phyloP scores from a whole-genome alignment of 305 asterid genomes.

The Fraxinus xanthoxyloides region DNA sequence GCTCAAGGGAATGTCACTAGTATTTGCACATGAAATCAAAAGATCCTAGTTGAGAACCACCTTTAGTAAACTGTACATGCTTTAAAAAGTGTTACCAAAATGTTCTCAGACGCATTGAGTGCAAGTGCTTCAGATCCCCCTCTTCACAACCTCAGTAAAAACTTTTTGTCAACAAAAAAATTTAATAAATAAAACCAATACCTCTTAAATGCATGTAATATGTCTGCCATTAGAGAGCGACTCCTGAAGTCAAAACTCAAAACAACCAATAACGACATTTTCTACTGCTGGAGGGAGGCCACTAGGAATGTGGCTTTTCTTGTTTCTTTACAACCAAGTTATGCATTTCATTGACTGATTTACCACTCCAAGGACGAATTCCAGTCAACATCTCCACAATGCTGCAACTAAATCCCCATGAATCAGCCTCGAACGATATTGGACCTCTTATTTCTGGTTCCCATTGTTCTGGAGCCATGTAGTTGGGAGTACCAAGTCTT shows the following conservation, averaged over 20 bases:
- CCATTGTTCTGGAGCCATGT: slow-evolving; percentile 84
- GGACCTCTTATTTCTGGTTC: slow-evolving; percentile 66
- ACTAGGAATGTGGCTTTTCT: slow-evolving; percentile 58
- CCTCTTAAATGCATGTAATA: slow-evolving; percentile 58
- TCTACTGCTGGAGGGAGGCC: slow-evolving; percentile 55
- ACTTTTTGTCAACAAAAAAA: not conserved
- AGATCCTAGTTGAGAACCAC: not conserved
- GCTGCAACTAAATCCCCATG: slow-evolving; percentile 73
- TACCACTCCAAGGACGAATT: slow-evolving; percentile 52
- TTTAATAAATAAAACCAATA: slow-evolving; percentile 1
- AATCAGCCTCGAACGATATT: slow-evolving; percentile 54
- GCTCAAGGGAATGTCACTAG: not conserved
- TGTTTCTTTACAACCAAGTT: slow-evolving; percentile 39
- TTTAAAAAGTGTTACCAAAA: not conserved
- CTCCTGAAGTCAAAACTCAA: slow-evolving; percentile 57
- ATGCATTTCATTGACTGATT: slow-evolving; percentile 43
- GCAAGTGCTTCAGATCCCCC: not conserved
- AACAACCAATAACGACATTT: slow-evolving; percentile 51
- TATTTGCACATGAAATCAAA: not conserved
- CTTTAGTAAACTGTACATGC: not conserved
- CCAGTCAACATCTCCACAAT: slow-evolving; percentile 66
- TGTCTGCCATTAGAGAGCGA: slow-evolving; percentile 57
- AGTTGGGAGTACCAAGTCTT: slow-evolving; percentile 60
- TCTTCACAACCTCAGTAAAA: not conserved
- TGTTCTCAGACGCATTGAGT: not conserved